Base-by-base conservation (phyloP, 768 basidiomycete genomes). In the Exsudoporus frostii region DNA sequence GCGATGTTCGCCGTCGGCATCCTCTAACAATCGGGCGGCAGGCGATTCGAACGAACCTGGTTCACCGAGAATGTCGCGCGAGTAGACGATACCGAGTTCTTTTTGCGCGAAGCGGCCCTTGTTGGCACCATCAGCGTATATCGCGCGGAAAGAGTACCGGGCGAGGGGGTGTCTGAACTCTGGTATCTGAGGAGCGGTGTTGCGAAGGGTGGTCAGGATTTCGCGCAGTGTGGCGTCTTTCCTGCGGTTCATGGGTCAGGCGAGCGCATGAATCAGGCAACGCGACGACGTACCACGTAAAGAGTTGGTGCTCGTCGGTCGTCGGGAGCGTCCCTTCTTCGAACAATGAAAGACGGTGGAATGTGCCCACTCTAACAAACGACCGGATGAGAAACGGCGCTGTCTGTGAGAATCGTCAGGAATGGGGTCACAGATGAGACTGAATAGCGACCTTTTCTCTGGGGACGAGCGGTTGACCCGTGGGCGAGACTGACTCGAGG, bases 121-220 rank as follows among this genome's bases (percentile, higher is more conserved):
- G 67, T 81, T 82, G 7, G 80, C 77, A 9, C 83, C 75, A 65
- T 91, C 90, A 5, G 87, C 88, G 57, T 86, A 91, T 45, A 92
- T 81, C 9, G 88, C 82, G 36, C 86, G 81, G 77, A 92, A 92
- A 8, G 83, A 81, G 71, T 88, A 92, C 22, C 88, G 83, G 0
- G 88, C 89, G 33, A 90, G 83, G 5, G 90, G 88, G 65, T 92
- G 89, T 46, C 84, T 82, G 68, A 88, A 86, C 73, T 91, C 89
- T 24, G 81, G 71, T 32, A 83, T 74, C 47, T 77, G 77, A 4
- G 90, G 86, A 4, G 86, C 82, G 24, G 82, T 77, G 60, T 82
- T 82, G 64, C 90, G 87, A 3, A 92, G 80, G 19, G 85, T 86
- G 4, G 87, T 87, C 51, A 92, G 68, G 39, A 92, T 79, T 72